phyloP scores from a whole-genome alignment of 176 grass and related monocot genomes.

The Aegilops longissima region DNA sequence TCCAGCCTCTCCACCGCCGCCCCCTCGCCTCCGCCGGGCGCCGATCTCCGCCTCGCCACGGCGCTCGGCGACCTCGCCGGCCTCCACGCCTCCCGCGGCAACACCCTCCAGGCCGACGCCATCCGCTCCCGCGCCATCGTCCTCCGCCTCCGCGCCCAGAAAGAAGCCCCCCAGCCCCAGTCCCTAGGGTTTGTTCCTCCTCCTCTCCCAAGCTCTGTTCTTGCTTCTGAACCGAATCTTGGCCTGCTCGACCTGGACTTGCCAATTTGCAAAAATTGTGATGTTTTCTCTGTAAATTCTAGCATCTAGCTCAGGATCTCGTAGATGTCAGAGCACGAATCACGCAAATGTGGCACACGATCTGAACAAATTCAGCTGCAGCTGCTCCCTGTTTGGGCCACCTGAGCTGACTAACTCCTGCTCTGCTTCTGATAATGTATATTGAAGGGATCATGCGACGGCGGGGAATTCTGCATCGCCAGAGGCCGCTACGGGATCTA shows the following conservation, averaged over 20 bases:
- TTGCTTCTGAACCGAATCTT: background rate
- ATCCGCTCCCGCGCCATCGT: constrained; percentile 66
- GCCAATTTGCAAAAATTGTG: background rate
- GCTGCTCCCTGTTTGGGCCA: background rate
- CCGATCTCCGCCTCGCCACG: constrained; percentile 55
- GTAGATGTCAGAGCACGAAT: background rate
- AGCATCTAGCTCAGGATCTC: background rate
- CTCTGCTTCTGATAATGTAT: constrained; percentile 22
- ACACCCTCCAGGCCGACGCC: constrained; percentile 68
- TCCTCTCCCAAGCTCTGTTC: too few relatives aligned
- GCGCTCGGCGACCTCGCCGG: constrained; percentile 77
- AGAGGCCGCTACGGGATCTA: constrained; percentile 10
- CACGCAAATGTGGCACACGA: background rate
- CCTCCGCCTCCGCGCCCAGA: constrained; percentile 39
- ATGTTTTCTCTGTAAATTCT: background rate
- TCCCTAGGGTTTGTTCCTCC: constrained; percentile 42
- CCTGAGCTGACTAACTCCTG: background rate
- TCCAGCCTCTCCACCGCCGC: constrained; percentile 31
- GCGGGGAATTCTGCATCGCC: constrained; percentile 25
- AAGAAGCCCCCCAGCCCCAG: background rate
- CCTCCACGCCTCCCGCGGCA: constrained; percentile 60
- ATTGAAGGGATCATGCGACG: constrained; percentile 29
- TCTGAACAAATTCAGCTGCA: background rate
- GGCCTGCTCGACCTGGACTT: background rate
- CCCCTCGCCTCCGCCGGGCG: constrained; percentile 1